These are phyloP conservation scores for Dioszegia hungarica DNA, from an alignment of 768 basidiomycete genomes.

Conservation along the genomic window DNA sequence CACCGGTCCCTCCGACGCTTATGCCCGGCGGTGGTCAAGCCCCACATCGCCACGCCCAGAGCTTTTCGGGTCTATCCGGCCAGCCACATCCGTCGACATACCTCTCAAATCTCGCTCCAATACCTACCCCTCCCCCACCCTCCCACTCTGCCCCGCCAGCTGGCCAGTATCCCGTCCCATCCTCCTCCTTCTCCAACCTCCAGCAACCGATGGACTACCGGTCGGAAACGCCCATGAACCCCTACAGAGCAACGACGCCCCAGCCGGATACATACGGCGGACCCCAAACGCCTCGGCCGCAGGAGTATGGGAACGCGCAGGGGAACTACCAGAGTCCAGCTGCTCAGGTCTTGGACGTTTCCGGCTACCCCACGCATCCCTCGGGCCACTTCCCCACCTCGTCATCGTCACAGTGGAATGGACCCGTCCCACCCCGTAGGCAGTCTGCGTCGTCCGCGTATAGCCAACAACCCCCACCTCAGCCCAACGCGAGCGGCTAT, in stretches of 20 bases:
- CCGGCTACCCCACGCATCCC: background rate
- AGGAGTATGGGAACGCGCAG: background rate
- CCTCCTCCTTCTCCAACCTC: constrained; percentile 24
- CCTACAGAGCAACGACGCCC: constrained; percentile 16
- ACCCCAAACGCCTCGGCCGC: background rate
- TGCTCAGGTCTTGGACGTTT: background rate
- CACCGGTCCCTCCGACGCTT: constrained; percentile 22
- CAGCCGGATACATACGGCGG: constrained; percentile 10
- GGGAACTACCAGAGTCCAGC: background rate
- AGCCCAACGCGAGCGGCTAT: constrained; percentile 15
- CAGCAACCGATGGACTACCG: constrained; percentile 9
- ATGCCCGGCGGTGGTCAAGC: constrained; percentile 5
- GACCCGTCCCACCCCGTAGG: constrained; percentile 3
- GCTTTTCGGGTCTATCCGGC: constrained; percentile 22
- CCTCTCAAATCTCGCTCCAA: background rate
- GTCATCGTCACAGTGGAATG: background rate
- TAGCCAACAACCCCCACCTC: background rate
- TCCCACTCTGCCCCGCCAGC: constrained; percentile 34
- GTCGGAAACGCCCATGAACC: constrained; percentile 6
- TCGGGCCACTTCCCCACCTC: background rate
- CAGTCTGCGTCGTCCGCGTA: constrained; percentile 8
- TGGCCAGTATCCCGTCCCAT: constrained; percentile 20
- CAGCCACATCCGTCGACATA: constrained; percentile 5
- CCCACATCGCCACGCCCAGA: constrained; percentile 20
- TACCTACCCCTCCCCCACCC: constrained; percentile 23